A percentile compares a stretch with the other conserved stretches of the same genome.
phyloP scores from a whole-genome alignment of 257 asterid species.

The Primulina eburnea region DNA sequence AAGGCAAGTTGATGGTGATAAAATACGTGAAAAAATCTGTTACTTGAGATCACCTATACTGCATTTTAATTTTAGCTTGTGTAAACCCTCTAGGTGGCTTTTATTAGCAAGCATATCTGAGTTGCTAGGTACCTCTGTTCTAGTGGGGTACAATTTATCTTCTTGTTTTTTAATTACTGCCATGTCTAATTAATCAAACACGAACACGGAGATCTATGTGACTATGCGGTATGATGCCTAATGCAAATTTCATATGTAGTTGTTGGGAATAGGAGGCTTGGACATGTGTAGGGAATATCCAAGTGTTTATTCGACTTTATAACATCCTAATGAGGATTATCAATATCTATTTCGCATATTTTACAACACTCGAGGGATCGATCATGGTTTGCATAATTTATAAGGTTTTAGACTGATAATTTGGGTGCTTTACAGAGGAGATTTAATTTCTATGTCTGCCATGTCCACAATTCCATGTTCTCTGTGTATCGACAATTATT shows the following conservation, averaged over 20 bases:
- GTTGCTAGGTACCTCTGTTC: too few species aligned
- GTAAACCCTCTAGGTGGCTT: not conserved
- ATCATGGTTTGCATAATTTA: not conserved
- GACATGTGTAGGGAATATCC: not conserved
- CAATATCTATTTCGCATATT: not conserved
- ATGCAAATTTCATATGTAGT: not conserved
- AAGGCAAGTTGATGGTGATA: not conserved
- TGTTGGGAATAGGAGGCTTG: not conserved
- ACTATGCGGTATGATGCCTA: not conserved
- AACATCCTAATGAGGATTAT: not conserved
- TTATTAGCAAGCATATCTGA: too few species aligned
- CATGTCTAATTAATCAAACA: not conserved
- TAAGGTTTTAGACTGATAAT: not conserved
- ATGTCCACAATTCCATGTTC: not conserved
- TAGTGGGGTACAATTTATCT: too few species aligned
- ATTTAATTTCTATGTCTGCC: slow-evolving; percentile 34
- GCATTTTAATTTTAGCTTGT: not conserved
- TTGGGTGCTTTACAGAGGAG: slow-evolving; percentile 81
- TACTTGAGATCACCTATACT: not conserved
- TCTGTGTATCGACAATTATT: not conserved
- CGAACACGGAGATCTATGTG: not conserved
- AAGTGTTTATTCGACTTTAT: not conserved
- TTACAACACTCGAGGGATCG: not conserved
- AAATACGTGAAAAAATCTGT: not conserved
- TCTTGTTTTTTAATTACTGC: not conserved